Evolutionary conservation across 768 basidiomycete species (phyloP), one percentile per base, ranked within the genome.

Genomic region (Phanerochaete sordida): DNA sequence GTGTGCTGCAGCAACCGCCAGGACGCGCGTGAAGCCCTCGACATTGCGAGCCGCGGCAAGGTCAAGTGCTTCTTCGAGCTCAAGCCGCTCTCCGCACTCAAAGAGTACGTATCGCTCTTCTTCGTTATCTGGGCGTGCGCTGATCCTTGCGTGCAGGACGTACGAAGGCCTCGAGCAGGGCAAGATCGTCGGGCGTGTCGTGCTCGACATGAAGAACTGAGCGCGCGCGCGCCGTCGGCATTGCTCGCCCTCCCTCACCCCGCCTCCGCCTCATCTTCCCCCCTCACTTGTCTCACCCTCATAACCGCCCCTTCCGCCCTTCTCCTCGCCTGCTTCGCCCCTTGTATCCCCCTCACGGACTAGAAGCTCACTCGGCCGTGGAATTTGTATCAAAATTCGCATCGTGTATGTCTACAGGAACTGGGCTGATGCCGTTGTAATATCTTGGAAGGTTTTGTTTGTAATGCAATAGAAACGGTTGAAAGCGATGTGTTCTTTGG

Each of bases 21-120:
- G 72, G 94, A 95, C 68, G 85, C 92, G 2, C 71, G 81, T 11
- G 93, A 96, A 72, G 90, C 94, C 0, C 74, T 95, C 46, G 81
- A 84, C 2, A 86, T 95, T 50, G 93, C 91, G 0, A 81, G 86
- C 0, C 69, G 76, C 33, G 91, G 90, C 15, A 82, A 83, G 55
- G 88, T 93, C 56, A 88, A 84, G 69, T 84, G 84, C 59, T 77
- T 77, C 64, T 88, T 77, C 63, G 70, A 63, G 44, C 51, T 74
- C 51, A 80, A 75, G 69, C 76, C 75, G 0, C 74, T 92, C 35
- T 65, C 73, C 0, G 81, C 84, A 3, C 79, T 91, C 45, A 70
- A 77, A 35, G 71, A 77, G 81, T 85, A 59, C 62, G 84, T 77
- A n/a, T 6, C 15, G 51, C 5, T 53, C 46, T n/a, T 54, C 43